A percentile compares a stretch with the other conserved stretches of the same genome.
phyloP scores from a whole-genome alignment of 2,329 filamentous ascomycete genomes.

The Paraphoma sp. region DNA sequence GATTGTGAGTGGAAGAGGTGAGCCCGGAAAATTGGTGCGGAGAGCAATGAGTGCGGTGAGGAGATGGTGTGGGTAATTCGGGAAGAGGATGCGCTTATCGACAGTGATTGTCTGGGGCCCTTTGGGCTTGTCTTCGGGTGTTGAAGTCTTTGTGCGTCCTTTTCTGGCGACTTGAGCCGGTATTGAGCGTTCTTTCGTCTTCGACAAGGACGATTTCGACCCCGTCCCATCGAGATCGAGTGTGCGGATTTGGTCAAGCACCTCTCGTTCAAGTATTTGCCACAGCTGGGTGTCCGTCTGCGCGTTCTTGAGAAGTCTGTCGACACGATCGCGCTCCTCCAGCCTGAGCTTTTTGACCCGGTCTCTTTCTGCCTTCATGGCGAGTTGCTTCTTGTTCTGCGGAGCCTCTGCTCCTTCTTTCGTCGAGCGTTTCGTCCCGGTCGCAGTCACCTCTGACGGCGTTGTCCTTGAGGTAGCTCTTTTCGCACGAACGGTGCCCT shows the following conservation, averaged over 20 bases:
- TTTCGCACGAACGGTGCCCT: conserved; percentile 17
- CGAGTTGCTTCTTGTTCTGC: conserved; percentile 12
- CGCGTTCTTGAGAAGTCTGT: conserved; percentile 61
- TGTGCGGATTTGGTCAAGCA: conserved; percentile 66
- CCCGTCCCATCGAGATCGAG: conserved; percentile 58
- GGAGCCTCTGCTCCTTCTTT: not conserved
- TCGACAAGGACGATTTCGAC: not conserved
- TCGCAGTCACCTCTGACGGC: not conserved
- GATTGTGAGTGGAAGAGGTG: conserved; percentile 65
- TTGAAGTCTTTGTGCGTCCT: not conserved
- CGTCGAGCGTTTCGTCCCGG: not conserved
- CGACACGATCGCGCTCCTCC: conserved; percentile 60
- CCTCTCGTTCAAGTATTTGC: conserved; percentile 69
- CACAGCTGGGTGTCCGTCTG: conserved; percentile 70
- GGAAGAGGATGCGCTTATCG: conserved; percentile 65
- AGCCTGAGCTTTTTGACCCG: conserved; percentile 18
- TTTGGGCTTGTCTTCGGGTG: not conserved
- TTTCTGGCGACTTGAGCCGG: not conserved
- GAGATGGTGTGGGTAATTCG: conserved; percentile 69
- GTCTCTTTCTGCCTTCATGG: not conserved
- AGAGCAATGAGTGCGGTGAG: conserved; percentile 64
- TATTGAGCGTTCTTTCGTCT: not conserved
- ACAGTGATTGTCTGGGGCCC: not conserved
- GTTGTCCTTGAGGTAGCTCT: conserved; percentile 1
- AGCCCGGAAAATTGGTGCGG: conserved; percentile 65